Percentiles rank a stretch among this genome's conserved stretches.
Conservation (phyloP, 2,329 filamentous ascomycete species). For the Trichoderma afroharzianum region DNA sequence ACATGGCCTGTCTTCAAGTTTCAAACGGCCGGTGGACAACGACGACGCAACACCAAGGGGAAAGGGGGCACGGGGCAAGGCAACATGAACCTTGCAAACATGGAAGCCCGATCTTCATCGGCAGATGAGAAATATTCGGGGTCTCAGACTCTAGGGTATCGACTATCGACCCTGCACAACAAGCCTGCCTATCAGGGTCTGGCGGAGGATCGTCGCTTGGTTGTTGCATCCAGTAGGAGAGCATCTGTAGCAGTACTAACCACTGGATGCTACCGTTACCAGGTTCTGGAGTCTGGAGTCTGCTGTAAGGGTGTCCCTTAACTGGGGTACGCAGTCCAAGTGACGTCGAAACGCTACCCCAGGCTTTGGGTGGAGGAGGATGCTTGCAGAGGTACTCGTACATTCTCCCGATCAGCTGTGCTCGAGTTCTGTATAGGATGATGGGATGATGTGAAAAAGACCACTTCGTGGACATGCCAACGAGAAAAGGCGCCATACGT, state of each 20-base stretch:
- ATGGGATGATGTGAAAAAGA: slow-evolving; percentile 7
- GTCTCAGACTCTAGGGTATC: slow-evolving; percentile 1
- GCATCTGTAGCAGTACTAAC: not conserved
- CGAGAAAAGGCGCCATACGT: not conserved
- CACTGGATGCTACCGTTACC: not conserved
- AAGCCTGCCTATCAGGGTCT: slow-evolving; percentile 8
- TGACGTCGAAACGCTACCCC: slow-evolving; percentile 10
- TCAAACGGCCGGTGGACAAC: not conserved
- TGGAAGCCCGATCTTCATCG: slow-evolving; percentile 6
- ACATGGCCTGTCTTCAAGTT: not conserved
- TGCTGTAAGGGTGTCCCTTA: not conserved
- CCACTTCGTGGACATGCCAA: not conserved
- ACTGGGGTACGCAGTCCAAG: not conserved
- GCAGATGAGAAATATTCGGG: slow-evolving; percentile 10
- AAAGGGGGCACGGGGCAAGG: not conserved
- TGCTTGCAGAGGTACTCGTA: not conserved
- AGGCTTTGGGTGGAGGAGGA: not conserved
- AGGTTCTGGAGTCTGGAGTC: not conserved
- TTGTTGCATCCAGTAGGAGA: not conserved
- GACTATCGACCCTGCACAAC: not conserved
- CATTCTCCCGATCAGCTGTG: not conserved
- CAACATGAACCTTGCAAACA: not conserved
- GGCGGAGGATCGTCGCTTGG: not conserved
- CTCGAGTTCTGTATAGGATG: not conserved
- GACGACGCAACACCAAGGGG: not conserved